These are phyloP conservation scores for Henckelia pumila DNA, from an alignment of 257 asterid species.

Conservation along the genomic window DNA sequence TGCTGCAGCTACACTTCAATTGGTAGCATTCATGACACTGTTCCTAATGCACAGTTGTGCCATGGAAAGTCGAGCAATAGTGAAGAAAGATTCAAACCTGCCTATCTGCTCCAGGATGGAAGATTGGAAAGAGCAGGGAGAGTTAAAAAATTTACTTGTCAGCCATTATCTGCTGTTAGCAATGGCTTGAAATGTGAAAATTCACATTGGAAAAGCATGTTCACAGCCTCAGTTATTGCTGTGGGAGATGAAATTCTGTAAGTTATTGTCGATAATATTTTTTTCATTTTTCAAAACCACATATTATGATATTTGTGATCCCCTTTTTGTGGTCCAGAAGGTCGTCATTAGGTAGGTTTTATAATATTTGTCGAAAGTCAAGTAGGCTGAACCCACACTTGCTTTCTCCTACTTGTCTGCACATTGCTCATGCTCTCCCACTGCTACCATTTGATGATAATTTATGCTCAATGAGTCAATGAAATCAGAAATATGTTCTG, in stretches of 20 bases:
- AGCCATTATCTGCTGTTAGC: constrained; percentile 38
- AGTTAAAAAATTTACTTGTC: constrained; percentile 52
- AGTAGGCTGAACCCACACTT: neutral
- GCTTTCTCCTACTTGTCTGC: neutral
- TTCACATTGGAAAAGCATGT: constrained; percentile 36
- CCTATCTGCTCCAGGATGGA: constrained; percentile 85
- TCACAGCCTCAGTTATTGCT: constrained; percentile 66
- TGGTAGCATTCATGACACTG: constrained; percentile 93
- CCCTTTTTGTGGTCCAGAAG: constrained; percentile 6
- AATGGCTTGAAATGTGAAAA: constrained; percentile 55
- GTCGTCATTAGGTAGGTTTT: constrained; percentile 3
- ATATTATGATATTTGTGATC: constrained; percentile 11
- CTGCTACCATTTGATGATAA: neutral
- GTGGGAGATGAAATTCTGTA: constrained; percentile 97
- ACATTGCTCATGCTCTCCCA: neutral
- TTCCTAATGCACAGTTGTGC: constrained; percentile 72
- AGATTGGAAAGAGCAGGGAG: constrained; percentile 96
- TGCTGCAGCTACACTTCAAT: constrained; percentile 83
- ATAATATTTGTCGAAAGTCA: neutral
- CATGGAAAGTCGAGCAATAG: constrained; percentile 35
- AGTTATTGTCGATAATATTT: constrained; percentile 37
- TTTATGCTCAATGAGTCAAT: neutral
- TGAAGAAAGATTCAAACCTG: constrained; percentile 68
- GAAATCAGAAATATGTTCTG: neutral
- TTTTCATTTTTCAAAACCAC: neutral